These are phyloP conservation scores for Colletotrichum incanum DNA, from an alignment of 2,329 filamentous ascomycete genomes.

Conservation along the genomic window DNA sequence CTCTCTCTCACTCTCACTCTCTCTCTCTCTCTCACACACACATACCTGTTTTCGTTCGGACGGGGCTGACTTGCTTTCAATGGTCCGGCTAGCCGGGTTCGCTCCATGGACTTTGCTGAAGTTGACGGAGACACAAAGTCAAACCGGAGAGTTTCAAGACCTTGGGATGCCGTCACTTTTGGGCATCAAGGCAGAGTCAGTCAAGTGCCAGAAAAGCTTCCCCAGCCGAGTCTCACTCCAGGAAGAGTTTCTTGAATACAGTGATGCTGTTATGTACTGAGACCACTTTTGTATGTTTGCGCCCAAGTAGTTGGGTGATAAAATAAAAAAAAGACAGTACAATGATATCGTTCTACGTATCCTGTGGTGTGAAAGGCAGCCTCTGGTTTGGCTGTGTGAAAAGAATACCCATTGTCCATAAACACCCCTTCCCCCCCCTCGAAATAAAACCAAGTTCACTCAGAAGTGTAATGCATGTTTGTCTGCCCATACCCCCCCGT, in stretches of 20 bases:
- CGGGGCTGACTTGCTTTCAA: constrained; percentile 15
- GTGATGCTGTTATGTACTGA: background rate
- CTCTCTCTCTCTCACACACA: no score
- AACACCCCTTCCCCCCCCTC: constrained; percentile 9
- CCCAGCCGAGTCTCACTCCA: background rate
- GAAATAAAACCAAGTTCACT: background rate
- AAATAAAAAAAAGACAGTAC: constrained; percentile 14
- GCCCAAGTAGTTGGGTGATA: background rate
- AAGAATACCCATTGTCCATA: background rate
- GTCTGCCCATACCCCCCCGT: constrained; percentile 7
- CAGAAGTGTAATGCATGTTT: constrained; percentile 17
- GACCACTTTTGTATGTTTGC: background rate
- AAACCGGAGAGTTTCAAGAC: constrained; percentile 12
- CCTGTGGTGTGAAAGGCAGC: constrained; percentile 23
- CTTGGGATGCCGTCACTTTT: background rate
- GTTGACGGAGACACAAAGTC: background rate
- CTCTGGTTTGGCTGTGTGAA: constrained; percentile 32
- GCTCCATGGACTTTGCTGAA: background rate
- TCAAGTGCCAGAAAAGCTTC: background rate
- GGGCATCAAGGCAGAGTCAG: constrained; percentile 3
- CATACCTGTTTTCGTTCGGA: background rate
- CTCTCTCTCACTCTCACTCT: no score
- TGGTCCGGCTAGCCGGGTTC: constrained; percentile 9
- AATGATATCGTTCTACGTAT: constrained; percentile 42
- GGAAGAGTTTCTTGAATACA: background rate